Evolutionary conservation across 495 filamentous ascomycete species (phyloP), one percentile per base, ranked within the genome.

Genomic region (Diplogelasinospora grovesii): DNA sequence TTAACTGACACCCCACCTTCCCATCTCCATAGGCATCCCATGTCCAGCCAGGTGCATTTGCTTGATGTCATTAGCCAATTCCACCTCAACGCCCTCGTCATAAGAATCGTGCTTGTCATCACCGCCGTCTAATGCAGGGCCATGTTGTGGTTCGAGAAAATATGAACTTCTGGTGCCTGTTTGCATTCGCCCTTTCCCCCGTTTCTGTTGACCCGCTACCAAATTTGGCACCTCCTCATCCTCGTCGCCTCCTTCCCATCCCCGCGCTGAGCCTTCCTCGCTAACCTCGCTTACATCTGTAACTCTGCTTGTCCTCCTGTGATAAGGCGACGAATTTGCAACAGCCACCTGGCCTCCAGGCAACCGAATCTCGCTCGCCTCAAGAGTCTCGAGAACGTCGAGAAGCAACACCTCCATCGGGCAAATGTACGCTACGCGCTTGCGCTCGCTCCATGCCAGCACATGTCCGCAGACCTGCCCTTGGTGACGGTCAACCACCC

Each of bases 391-490:
- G 14, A 79, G 77, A 43, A 97, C 95, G 53, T 97, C 90, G 25
- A 81, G 73, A 11, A 96, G 69, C 14, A 93, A 64, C 5, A 95
- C 74, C 38, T 97, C 85, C 90, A 97, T 97, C 3, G 90, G 90
- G 41, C 85, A 85, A 46, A 97, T 89, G 63, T 92, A 95, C 7
- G 86, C 85, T 22, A 82, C 79, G 46, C 76, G 71, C 51, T 77
- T 87, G 43, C 76, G 76, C 36, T 78, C 75, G 39, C 79, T 88
- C 78, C 83, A 93, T 7, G 90, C 90, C 8, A 96, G 69, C 10
- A 97, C 85, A 48, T 95, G 89, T 11, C 89, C 90, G 56, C 85
- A 89, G 4, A 95, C 80, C 21, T 77, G 75, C n/a, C 86, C 86
- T 13, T 77, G 69, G 5, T 75, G 71, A 41, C 86, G 84, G 47